Base-by-base conservation (phyloP, 2,329 filamentous ascomycete species). In the Trichoderma sp. region DNA sequence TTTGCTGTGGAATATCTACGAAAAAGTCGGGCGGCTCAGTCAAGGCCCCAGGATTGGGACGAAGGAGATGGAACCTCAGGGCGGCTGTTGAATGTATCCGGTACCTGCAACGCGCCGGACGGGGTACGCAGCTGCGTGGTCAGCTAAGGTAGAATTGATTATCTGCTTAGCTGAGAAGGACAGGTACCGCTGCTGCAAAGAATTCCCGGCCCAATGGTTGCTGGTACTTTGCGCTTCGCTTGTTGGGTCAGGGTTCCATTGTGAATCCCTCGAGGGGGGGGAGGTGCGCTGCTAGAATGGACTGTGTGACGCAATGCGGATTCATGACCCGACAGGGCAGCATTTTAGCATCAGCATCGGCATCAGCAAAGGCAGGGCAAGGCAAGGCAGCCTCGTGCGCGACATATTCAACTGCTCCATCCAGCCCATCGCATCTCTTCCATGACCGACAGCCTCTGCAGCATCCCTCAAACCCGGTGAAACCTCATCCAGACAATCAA, bases 291-390 rank as follows among this genome's bases (percentile, higher is more conserved):
- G 24, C 17, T 43, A 30, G 26, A 41, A 39, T 28, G 60, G 60
- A 26, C 24, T 39, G 60, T 63, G 60, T 63, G 60, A 63, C 60
- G 60, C 60, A 63, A 63, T 63, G 60, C 51, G 60, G 28, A 3
- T 39, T 39, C 34, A 48, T 63, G 50, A 39, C 30, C 34, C 34
- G 34, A 39, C 34, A 39, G 34, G 34, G 34, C 34, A 39, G 34
- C 30, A 28, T 9, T 2, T 28, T 6, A 28, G 26, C 28, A 28
- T 7, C 30, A 30, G 30, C 30, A 30, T 9, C 30, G 9, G 30
- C 30, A 30, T 9, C 30, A 30, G 30, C 30, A 30, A 30, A 30
- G 30, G 30, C 21, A 24, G 3, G 7, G 28, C 28, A 30, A 30
- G 6, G 28, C 34, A 39, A 47, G 34, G 41, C 41, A 63, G 50